Evolutionary conservation across 345 rosid genomes (phyloP), one percentile per base, ranked within the genome.

Genomic region (Triadica sebifera): DNA sequence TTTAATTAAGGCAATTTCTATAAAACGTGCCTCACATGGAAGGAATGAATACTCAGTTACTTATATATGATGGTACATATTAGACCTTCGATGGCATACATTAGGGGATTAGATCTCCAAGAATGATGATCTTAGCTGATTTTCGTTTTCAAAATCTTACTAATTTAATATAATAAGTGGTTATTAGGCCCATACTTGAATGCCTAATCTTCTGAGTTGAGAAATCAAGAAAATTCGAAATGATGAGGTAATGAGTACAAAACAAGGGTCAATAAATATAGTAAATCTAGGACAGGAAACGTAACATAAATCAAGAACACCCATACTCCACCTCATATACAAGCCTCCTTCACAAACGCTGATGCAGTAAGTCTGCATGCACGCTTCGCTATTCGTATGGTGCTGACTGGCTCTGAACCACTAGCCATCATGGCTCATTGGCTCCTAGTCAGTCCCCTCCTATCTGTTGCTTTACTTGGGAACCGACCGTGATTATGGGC

Each of bases 231-330:
- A 73, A 75, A 58, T 63, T 47, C 15, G 81, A 78, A 82, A 84
- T 82, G 67, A 84, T 84, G 74, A 75, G 76, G 76, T 70, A 82
- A 82, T 82, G 79, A 86, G 85, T 86, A 82, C 86, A 79, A 80
- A 84, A 70, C 51, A 75, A 70, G 85, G 69, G 85, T 84, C 84
- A 84, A 86, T 45, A 37, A 2, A n/a, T 4, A 46, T 58, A 34
- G 56, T 38, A 71, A 75, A 72, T 69, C 53, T 12, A n/a, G n/a
- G n/a, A n/a, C n/a, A 64, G 46, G 24, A 52, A 4, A 71, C 52
- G 51, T 50, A 22, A 43, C 71, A 53, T 46, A 49, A 43, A 75
- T 55, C 79, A 74, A 64, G 29, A 47, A 19, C 72, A 3, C 70
- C 58, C 25, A 63, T 60, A 84, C 79, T 62, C 76, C 70, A 61